Evolutionary conservation across 345 rosid genomes (phyloP).

Genomic region (Aquilaria malaccensis): DNA sequence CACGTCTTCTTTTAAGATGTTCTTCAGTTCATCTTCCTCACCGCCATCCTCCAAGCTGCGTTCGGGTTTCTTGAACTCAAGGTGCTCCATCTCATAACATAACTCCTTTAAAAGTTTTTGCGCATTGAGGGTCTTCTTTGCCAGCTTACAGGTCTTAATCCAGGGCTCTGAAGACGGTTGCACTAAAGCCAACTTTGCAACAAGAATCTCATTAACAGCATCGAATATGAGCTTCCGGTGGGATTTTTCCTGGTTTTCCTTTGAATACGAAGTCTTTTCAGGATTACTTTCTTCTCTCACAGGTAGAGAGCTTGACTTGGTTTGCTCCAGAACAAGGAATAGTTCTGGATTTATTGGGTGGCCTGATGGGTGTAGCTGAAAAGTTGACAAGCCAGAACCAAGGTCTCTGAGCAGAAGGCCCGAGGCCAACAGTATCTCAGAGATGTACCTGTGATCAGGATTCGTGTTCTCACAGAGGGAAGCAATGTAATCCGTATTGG

Average conservation of each 20-base stretch:
- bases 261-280: slow-evolving; percentile 23
- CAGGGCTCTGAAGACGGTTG: slow-evolving; percentile 42
- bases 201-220: slow-evolving; percentile 74
- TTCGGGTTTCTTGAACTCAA: slow-evolving; percentile 42
- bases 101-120: slow-evolving; percentile 75
- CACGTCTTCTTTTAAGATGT: slow-evolving; percentile 61
- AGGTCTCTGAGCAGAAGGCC: slow-evolving; percentile 89
- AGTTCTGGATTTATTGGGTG: slow-evolving; percentile 86
- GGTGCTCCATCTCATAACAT: slow-evolving; percentile 57
- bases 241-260: slow-evolving; percentile 40
- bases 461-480: slow-evolving; percentile 78
- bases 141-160: slow-evolving; percentile 41
- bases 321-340: slow-evolving; percentile 86
- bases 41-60: slow-evolving; percentile 38
- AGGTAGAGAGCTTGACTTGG: slow-evolving; percentile 46
- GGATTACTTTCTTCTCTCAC: slow-evolving; percentile 37
- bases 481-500: slow-evolving; percentile 85
- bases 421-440: slow-evolving; percentile 88
- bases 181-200: slow-evolving; percentile 42
- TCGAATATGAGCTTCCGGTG: slow-evolving; percentile 83
- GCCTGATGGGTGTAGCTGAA: slow-evolving; percentile 86
- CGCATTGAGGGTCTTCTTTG: slow-evolving; percentile 52
- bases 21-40: slow-evolving; percentile 52
- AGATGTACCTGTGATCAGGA: slow-evolving; percentile 91
- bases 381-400: slow-evolving; percentile 45